These are phyloP conservation scores for Lecanicillium sp. DNA, from an alignment of 2,329 filamentous ascomycete species.

Conservation along the genomic window DNA sequence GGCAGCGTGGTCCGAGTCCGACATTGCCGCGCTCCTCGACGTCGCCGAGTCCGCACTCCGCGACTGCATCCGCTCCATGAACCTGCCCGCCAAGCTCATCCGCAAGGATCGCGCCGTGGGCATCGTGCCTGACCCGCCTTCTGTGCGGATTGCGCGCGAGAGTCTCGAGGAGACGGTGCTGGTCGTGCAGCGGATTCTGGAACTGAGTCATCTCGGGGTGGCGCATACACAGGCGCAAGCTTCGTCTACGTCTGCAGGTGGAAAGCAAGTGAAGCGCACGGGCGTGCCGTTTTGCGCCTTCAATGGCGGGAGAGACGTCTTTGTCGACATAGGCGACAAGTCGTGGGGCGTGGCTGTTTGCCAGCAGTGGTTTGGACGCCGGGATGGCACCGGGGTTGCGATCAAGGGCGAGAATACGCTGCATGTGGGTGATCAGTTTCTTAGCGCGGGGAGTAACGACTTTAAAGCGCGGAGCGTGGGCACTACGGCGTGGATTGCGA, in stretches of 20 bases:
- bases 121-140: conserved; percentile 57
- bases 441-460: conserved; percentile 92
- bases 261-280: conserved; percentile 4
- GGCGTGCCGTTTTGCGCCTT: conserved; percentile 89
- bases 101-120: conserved; percentile 85
- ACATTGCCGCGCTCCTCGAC: conserved; percentile 76
- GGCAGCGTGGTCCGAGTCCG: conserved; percentile 65
- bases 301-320: conserved; percentile 95
- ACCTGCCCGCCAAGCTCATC: conserved; percentile 69
- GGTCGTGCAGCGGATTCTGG: conserved; percentile 85
- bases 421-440: conserved; percentile 94
- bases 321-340: conserved; percentile 98
- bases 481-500: conserved; percentile 91
- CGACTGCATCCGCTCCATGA: conserved; percentile 73
- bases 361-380: conserved; percentile 74
- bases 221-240: conserved; percentile 20
- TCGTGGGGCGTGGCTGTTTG: conserved; percentile 90
- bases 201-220: conserved; percentile 56
- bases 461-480: conserved; percentile 90
- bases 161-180: conserved; percentile 92
- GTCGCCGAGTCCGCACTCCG: conserved; percentile 77
- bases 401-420: conserved; percentile 72
- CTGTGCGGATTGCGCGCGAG: conserved; percentile 70
- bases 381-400: conserved; percentile 16
- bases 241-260: conserved; percentile 14